Base-by-base conservation (phyloP, 305 asterid genomes). In the Solanum hybrid region DNA sequence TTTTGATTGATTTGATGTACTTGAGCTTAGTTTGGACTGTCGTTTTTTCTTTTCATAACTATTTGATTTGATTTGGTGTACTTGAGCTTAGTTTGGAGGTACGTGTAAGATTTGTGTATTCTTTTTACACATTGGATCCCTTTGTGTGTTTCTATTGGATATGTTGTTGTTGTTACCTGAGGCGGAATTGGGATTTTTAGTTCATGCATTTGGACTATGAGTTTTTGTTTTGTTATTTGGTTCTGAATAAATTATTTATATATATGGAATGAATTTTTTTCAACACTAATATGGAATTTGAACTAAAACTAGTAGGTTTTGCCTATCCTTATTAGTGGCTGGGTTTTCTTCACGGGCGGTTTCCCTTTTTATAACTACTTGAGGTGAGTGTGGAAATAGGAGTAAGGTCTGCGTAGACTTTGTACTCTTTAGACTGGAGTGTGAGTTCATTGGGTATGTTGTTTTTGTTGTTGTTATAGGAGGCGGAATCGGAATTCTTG, bases 331-430 rank as follows among this genome's bases (percentile, higher is more conserved):
- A 51, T 16, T 16, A 64, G 22, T 16, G 0, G n/a, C 2, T 0
- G n/a, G 0, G 2, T 51, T 51, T 51, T 51, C 67, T 16, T 16
- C 22, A 16, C 0, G 3, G 9, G 0, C 9, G 0, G 8, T 46
- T 46, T 13, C 61, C 20, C 20, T 42, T 42, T 42, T 13, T 4
- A 13, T 42, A 42, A 42, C 61, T 42, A 12, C 18, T 31, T 46
- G 64, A 46, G 64, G 64, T 46, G 22, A 46, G 8, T 16, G 22
- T 46, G 8, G 64, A 16, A 14, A 1, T 46, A 46, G 22, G 64
- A 4, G 22, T 46, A 46, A 46, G 22, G 22, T 46, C 22, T 46
- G 24, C 24, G 69, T 57, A 8, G 69, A 57, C 69, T 57, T 8
- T 1, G 6, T 10, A 1, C 75, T 67, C 28, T n/a, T n/a, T 5